phyloP scores from a whole-genome alignment of 1,284 basidiomycete species.

The Retiboletus flavoniger region DNA sequence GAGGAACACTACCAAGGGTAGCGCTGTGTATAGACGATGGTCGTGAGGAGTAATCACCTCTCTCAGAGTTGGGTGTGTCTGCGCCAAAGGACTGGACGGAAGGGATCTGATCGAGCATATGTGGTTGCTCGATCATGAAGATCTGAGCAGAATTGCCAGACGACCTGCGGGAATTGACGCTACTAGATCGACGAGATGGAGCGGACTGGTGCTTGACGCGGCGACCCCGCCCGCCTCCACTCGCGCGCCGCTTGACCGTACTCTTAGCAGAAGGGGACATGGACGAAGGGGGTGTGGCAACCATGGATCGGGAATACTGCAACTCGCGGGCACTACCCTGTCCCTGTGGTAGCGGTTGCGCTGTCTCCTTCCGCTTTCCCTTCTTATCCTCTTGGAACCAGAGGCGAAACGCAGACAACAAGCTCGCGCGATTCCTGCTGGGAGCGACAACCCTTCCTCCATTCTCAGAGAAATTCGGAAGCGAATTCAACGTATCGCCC shows the following conservation, averaged over 20 bases:
- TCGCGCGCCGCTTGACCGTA: constrained; percentile 47
- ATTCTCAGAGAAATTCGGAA: constrained; percentile 50
- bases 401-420: constrained; percentile 68
- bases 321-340: constrained; percentile 29
- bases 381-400: constrained; percentile 83
- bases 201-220: constrained; percentile 61
- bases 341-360: constrained; percentile 33
- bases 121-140: constrained; percentile 55
- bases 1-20: constrained; percentile 45
- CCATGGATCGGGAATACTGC: constrained; percentile 30
- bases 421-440: constrained; percentile 61
- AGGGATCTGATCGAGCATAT: constrained; percentile 47
- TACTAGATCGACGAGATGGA: constrained; percentile 76
- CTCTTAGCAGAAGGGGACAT: constrained; percentile 34
- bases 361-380: constrained; percentile 63
- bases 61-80: constrained; percentile 77
- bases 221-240: constrained; percentile 47
- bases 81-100: constrained; percentile 65
- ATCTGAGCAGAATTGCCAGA: constrained; percentile 66
- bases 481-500: constrained; percentile 51
- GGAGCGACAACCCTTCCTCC: constrained; percentile 36
- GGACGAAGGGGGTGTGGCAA: constrained; percentile 9
- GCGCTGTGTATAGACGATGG: constrained; percentile 75
- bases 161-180: constrained; percentile 75
- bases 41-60: constrained; percentile 68